phyloP scores from a whole-genome alignment of 495 filamentous ascomycete genomes.

The Usnea hakonensis region DNA sequence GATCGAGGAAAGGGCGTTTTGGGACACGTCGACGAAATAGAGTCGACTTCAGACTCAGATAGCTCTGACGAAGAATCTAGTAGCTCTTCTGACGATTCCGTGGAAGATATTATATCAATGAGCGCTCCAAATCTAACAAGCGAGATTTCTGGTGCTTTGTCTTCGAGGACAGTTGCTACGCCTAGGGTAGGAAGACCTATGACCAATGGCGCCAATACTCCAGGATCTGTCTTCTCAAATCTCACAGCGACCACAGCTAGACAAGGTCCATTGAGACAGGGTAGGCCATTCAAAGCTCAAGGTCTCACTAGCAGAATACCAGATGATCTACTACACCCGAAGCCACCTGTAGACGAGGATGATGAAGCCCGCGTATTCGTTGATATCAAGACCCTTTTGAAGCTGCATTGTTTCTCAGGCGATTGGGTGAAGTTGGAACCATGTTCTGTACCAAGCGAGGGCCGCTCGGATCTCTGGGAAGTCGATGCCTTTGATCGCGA shows the following conservation, averaged over 20 bases:
- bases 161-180: conserved; percentile 62
- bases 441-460: conserved; percentile 31
- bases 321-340: conserved; percentile 73
- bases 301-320: conserved; percentile 65
- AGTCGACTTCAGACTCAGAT: conserved; percentile 37
- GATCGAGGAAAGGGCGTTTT: conserved; percentile 40
- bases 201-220: conserved; percentile 61
- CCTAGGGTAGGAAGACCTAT: conserved; percentile 57
- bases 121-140: conserved; percentile 68
- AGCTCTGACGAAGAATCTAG: conserved; percentile 49
- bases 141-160: conserved; percentile 58
- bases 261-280: conserved; percentile 48
- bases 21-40: background rate
- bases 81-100: conserved; percentile 64
- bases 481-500: conserved; percentile 41
- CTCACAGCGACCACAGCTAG: conserved; percentile 73
- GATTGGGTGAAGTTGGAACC: conserved; percentile 91
- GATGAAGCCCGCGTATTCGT: conserved; percentile 85
- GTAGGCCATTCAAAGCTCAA: conserved; percentile 69
- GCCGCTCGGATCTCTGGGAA: conserved; percentile 44
- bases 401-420: conserved; percentile 89
- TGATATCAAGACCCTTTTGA: conserved; percentile 72
- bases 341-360: conserved; percentile 73
- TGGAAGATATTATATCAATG: conserved; percentile 78
- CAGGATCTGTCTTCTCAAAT: conserved; percentile 76